phyloP scores from a whole-genome alignment of 2,329 filamentous ascomycete species.

The Capronia epimyces region DNA sequence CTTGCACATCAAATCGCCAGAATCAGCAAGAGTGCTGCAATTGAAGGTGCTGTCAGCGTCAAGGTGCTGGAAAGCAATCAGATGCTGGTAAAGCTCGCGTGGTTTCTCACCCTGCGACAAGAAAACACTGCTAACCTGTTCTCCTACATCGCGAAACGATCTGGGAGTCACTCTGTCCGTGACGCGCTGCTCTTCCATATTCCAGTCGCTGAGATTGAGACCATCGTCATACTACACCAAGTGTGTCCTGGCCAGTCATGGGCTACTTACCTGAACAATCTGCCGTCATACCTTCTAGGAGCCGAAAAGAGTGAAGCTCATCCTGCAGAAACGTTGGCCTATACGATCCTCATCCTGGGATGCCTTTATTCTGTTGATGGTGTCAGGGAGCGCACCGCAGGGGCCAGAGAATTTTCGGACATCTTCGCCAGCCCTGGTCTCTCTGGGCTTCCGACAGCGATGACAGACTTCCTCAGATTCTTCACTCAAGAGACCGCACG shows the following conservation, averaged over 20 bases:
- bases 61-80: slow-evolving; percentile 1
- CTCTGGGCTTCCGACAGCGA: slow-evolving; percentile 5
- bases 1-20: slow-evolving; percentile 12
- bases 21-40: background rate
- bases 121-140: slow-evolving; percentile 7
- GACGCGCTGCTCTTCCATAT: background rate
- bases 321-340: slow-evolving; percentile 13
- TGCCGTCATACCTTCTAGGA: slow-evolving; percentile 4
- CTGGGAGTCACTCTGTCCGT: background rate
- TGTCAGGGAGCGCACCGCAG: background rate
- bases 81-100: slow-evolving; percentile 13
- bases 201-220: slow-evolving; percentile 13
- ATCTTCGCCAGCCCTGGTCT: slow-evolving; percentile 2
- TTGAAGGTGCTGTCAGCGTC: background rate
- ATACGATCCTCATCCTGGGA: slow-evolving; percentile 11
- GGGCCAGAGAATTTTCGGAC: background rate
- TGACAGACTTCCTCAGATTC: slow-evolving; percentile 15
- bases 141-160: slow-evolving; percentile 3
- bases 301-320: background rate
- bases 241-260: slow-evolving; percentile 9
- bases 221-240: slow-evolving; percentile 11
- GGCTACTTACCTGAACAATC: slow-evolving; percentile 5
- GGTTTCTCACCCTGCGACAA: slow-evolving; percentile 11
- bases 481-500: slow-evolving; percentile 9
- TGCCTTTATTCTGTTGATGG: slow-evolving; percentile 11